Percentiles rank a stretch among this genome's conserved stretches.
phyloP scores from a whole-genome alignment of 2,329 filamentous ascomycete genomes.

The Sphaerulina populicola region DNA sequence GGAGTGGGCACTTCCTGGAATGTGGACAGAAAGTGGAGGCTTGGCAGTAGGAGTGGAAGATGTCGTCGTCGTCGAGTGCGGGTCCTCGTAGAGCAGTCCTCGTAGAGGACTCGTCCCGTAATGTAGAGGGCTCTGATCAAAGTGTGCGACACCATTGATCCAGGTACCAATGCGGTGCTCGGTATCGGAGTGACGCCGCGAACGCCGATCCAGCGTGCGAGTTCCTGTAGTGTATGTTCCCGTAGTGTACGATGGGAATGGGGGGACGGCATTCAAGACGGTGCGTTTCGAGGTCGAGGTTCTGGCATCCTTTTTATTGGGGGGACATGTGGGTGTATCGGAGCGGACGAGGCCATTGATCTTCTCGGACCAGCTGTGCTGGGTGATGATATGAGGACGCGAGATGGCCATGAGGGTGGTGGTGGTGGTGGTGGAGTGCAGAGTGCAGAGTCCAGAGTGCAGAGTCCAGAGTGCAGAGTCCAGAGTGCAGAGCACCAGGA shows the following conservation, averaged over 20 bases:
- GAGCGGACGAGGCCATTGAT: slow-evolving; percentile 9
- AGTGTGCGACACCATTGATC: slow-evolving; percentile 39
- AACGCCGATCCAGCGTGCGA: slow-evolving; percentile 12
- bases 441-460: no score
- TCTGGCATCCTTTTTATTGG: not conserved
- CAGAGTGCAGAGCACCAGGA: no score
- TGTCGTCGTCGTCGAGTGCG: not conserved
- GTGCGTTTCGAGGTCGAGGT: slow-evolving; percentile 20
- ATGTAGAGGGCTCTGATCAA: slow-evolving; percentile 27
- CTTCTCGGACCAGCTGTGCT: slow-evolving; percentile 23
- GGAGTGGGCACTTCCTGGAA: not conserved
- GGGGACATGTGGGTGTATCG: not conserved
- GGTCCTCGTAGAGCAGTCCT: not conserved
- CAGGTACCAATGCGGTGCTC: slow-evolving; percentile 37
- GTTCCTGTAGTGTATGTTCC: not conserved
- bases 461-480: no score
- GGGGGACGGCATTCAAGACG: slow-evolving; percentile 30
- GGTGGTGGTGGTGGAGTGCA: no score
- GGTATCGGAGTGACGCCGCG: slow-evolving; percentile 25
- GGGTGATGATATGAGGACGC: slow-evolving; percentile 20
- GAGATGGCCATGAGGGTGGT: slow-evolving; percentile 12
- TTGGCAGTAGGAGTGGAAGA: not conserved
- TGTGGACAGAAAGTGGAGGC: not conserved
- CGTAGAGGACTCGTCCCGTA: slow-evolving; percentile 3
- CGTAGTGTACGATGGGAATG: not conserved